Base-by-base conservation (phyloP, 139 green algal genomes). In the Ettlia oleoabundans region DNA sequence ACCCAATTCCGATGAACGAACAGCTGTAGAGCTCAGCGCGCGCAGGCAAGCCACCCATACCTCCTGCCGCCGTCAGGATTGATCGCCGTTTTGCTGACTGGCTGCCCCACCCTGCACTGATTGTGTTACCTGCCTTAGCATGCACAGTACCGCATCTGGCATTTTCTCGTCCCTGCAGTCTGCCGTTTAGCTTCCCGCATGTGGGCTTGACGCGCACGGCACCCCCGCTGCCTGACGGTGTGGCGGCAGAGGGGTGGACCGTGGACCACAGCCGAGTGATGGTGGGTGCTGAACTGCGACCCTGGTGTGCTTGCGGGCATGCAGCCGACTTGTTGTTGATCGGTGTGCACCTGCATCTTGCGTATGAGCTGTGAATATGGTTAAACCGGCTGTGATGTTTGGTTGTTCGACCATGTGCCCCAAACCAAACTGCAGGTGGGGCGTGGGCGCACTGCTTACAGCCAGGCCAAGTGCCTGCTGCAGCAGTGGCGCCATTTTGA, bases 401-500 rank as follows among this genome's bases (percentile, higher is more conserved):
- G n/a, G n/a, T n/a, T n/a, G 47, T 58, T 58, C 15, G 47, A 58
- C 47, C 15, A 10, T 15, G 47, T 58, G 47, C 47, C 47, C 47
- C 47, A 58, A 15, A 10, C 47, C 13, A 58, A 10, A 15, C 47
- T 43, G 33, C 76, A 80, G 70, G 58, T 88, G 65, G 84, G 84
- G 22, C 63, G n/a, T 1, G 84, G 84, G 0, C 30, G 47, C 0
- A 38, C 38, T 1, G 62, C 37, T 3, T 88, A 79, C 78, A 28
- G 38, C 30, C 64, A 37, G 15, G 84, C 72, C 32, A 37, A 40
- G 21, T 4, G 33, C 18, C 41, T 82, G 43, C 62, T 88, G 52
- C 28, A 70, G 58, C 43, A 28, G 24, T 88, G 84, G 84, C 33
- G 33, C 3, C 78, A 88, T 65, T 88, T 88, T 71, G n/a, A 81